A percentile compares a stretch with the other conserved stretches of the same genome.
These are phyloP conservation scores for Lactifluus hygrophoroides DNA, from an alignment of 768 basidiomycete species.

Conservation along the genomic window DNA sequence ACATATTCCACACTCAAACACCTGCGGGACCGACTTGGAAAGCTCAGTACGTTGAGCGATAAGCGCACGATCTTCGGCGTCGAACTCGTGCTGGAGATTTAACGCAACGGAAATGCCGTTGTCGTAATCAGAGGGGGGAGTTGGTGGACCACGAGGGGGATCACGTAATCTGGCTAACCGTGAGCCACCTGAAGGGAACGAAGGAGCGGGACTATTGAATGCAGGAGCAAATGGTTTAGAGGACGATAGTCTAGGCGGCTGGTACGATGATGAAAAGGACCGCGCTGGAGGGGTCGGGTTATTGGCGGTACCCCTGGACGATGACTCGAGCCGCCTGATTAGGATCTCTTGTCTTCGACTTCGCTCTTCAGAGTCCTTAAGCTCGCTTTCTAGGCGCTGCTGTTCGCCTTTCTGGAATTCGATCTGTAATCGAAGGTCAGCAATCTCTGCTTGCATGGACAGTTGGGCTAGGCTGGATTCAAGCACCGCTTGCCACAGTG, in stretches of 20 bases:
- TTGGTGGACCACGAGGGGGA: neutral
- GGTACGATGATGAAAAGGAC: neutral
- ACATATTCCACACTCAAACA: slow-evolving; percentile 50
- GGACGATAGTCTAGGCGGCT: neutral
- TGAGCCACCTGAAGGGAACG: neutral
- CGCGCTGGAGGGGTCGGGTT: neutral
- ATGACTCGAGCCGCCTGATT: neutral
- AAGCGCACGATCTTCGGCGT: slow-evolving; percentile 35
- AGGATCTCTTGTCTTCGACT: slow-evolving; percentile 5
- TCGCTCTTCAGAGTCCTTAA: slow-evolving; percentile 8
- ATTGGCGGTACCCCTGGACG: neutral
- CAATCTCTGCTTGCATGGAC: slow-evolving; percentile 32
- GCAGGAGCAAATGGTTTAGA: neutral
- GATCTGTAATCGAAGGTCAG: slow-evolving; percentile 14
- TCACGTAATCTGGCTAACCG: neutral
- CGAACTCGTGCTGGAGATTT: slow-evolving; percentile 31
- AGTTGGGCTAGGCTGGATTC: slow-evolving; percentile 46
- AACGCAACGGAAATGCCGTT: slow-evolving; percentile 23
- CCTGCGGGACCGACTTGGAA: slow-evolving; percentile 22
- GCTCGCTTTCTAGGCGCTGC: slow-evolving; percentile 11
- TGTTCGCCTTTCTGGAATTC: slow-evolving; percentile 20
- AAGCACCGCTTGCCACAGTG: slow-evolving; percentile 32
- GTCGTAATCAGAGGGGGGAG: slow-evolving; percentile 15
- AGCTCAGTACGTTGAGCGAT: slow-evolving; percentile 30
- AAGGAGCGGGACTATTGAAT: neutral